Evolutionary conservation across 352 stramenopile genomes (phyloP), one percentile per base, ranked within the genome.

Genomic region (Halophytophthora polymorphica): DNA sequence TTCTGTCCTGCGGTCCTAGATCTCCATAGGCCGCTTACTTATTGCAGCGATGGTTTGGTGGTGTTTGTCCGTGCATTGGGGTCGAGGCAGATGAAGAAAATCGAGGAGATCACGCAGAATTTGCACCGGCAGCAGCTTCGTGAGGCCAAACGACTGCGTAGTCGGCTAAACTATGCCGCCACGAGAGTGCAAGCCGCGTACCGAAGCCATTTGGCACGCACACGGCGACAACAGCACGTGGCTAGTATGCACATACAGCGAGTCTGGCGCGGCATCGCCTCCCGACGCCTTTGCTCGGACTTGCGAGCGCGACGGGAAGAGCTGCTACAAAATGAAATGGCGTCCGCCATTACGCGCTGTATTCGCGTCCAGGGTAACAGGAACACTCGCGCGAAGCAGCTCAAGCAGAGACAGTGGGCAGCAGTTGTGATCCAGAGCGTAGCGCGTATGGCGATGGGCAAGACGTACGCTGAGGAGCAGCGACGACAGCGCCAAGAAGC

Each of bases 81-180:
- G 33, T 14, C 33, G 21, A 15, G 14, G 15, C 41, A 92, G 78
- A 89, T 93, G 73, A 76, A 76, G 47, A 90, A 88, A 56, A 81
- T 90, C 2, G 63, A 88, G 36, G 71, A 79, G 17, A 83, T 90
- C 43, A 87, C 79, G 10, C 63, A 77, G 55, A 71, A 64, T 47
- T 51, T 93, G 6, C 77, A 88, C 36, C 69, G 77, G 1, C 75
- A 88, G 52, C 76, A 93, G 47, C 53, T 74, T 25, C 71, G 83
- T 12, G 83, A 90, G 46, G 80, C 71, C 4, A 83, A 76, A n/a
- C 71, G 83, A 0, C 41, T 93, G 44, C 65, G 65, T 11, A 77
- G 63, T 52, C 79, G 71, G 43, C 49, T 88, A 2, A 59, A 74
- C 34, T 78, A 73, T 39, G 69, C 76, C 6, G 76, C 77, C 0